Evolutionary conservation across 192 early-diverging fungal species (phyloP).

Genomic region (Funneliformis geosporum): DNA sequence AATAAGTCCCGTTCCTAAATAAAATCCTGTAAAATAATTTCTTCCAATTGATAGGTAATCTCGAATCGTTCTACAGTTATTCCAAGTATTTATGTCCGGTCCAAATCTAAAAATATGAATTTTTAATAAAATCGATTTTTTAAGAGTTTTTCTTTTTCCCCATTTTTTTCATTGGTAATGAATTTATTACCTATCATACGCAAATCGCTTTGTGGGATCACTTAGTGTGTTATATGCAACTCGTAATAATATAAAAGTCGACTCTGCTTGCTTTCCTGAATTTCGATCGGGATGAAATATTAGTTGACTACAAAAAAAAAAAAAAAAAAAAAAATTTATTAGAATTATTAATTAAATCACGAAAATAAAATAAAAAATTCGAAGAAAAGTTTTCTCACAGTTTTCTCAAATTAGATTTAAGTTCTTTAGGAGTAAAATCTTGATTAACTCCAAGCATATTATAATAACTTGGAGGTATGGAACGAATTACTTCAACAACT

Average conservation of each 20-base stretch:
- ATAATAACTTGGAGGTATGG: conserved; percentile 41
- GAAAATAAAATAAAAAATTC: not conserved
- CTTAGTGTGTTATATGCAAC: conserved; percentile 42
- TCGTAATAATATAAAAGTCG: conserved; percentile 38
- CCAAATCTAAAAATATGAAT: conserved; percentile 37
- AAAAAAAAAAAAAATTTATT: conserved; percentile 7
- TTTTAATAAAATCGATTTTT: too few species aligned
- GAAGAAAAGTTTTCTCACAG: conserved; percentile 28
- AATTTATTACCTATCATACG: conserved; percentile 38
- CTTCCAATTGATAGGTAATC: conserved; percentile 36
- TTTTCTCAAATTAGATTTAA: conserved; percentile 44
- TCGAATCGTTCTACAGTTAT: conserved; percentile 37
- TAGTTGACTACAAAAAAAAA: conserved; percentile 20
- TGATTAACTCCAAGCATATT: conserved; percentile 40
- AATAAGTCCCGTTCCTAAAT: conserved; percentile 43
- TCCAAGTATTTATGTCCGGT: conserved; percentile 35
- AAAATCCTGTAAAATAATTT: conserved; percentile 38
- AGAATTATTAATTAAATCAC: not conserved
- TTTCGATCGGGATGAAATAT: conserved; percentile 31
- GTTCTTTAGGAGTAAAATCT: conserved; percentile 39
- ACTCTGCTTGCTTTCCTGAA: conserved; percentile 11
- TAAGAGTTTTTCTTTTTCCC: too few species aligned
- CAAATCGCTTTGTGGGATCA: conserved; percentile 38
- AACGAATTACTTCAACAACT: conserved; percentile 41
- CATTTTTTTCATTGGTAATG: not conserved